phyloP scores from a whole-genome alignment of 148 eudicot genomes.

The Fagopyrum homotropicum region DNA sequence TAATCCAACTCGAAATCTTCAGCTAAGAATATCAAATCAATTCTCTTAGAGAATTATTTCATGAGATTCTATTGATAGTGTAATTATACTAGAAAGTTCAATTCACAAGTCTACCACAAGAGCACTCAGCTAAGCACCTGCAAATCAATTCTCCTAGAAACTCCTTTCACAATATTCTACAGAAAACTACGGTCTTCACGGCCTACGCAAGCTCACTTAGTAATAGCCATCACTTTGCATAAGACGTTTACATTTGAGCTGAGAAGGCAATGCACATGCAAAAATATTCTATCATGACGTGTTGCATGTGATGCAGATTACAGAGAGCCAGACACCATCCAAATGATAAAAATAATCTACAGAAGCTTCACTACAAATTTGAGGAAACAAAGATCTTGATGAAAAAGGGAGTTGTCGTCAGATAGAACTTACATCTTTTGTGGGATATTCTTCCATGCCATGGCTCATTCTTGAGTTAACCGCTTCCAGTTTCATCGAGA shows the following conservation, averaged over 20 bases:
- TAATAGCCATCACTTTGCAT: neutral
- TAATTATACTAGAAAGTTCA: no score
- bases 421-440: constrained; percentile 43
- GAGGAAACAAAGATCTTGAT: neutral
- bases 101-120: neutral
- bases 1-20: neutral
- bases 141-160: neutral
- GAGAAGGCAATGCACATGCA: neutral
- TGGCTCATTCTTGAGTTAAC: constrained; percentile 42
- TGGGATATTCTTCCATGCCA: constrained; percentile 39
- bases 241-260: neutral
- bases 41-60: no score
- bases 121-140: neutral
- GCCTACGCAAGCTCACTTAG: neutral
- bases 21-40: no score
- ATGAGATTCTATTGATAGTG: no score
- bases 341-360: neutral
- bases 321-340: neutral
- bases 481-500: constrained; percentile 69
- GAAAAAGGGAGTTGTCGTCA: neutral
- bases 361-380: neutral
- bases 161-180: neutral
- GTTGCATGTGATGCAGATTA: neutral
- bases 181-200: neutral
- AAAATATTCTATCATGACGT: neutral